Evolutionary conservation across 495 filamentous ascomycete genomes (phyloP).

Genomic region (Aspergillus ostianus): DNA sequence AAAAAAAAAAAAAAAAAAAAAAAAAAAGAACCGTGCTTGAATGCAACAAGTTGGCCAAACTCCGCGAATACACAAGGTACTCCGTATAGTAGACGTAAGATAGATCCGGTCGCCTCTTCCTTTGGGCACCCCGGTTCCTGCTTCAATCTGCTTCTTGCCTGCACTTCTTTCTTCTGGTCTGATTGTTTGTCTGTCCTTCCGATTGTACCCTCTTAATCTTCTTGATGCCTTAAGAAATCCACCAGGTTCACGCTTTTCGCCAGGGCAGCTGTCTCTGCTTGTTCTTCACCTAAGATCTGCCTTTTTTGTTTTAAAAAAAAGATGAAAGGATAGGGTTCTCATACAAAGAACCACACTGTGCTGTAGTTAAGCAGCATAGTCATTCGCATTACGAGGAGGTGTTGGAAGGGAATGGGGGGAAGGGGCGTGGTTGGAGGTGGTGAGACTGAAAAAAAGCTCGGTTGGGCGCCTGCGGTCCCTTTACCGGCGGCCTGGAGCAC

Average conservation of each 20-base stretch:
- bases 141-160: constrained; percentile 5
- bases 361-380: constrained; percentile 39
- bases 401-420: constrained; percentile 22
- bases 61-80: constrained; percentile 27
- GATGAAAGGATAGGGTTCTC: constrained; percentile 33
- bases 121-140: constrained; percentile 1
- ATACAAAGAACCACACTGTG: constrained; percentile 39
- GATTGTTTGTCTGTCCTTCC: constrained; percentile 6
- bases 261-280: constrained; percentile 14
- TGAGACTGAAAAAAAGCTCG: constrained; percentile 20
- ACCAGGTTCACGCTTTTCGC: constrained; percentile 20
- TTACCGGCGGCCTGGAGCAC: constrained; percentile 7
- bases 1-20: too few relatives aligned
- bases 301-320: constrained; percentile 6
- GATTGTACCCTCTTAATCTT: constrained; percentile 8
- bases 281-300: constrained; percentile 1
- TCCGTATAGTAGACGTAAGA: constrained; percentile 28
- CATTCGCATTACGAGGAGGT: constrained; percentile 46
- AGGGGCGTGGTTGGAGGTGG: constrained; percentile 25
- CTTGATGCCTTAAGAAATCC: constrained; percentile 14
- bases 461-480: constrained; percentile 10
- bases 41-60: constrained; percentile 21
- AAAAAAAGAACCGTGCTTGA: constrained; percentile 16
- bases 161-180: constrained; percentile 7
- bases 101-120: constrained; percentile 9